A percentile compares a stretch with the other conserved stretches of the same genome.
Evolutionary conservation across 2,329 filamentous ascomycete species (phyloP).

Genomic region (Zymoseptoria brevis): DNA sequence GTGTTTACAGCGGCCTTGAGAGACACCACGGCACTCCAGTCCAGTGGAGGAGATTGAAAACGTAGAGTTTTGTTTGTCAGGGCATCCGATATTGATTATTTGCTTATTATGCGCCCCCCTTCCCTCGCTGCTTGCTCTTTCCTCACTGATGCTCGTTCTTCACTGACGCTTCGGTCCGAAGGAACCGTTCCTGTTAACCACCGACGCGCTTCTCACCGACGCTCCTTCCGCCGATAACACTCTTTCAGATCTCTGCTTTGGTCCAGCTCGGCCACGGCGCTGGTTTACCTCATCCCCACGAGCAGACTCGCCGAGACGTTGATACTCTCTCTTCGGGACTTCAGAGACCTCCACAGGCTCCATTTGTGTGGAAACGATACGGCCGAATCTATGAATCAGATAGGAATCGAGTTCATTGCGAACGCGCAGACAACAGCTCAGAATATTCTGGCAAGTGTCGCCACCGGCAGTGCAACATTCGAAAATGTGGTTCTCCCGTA

Average conservation of each 20-base stretch:
- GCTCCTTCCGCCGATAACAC: not conserved
- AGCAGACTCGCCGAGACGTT: not conserved
- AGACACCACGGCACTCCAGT: not conserved
- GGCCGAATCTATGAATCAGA: conserved; percentile 55
- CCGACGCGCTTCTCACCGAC: too few species aligned
- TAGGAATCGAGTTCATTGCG: conserved; percentile 54
- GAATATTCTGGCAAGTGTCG: conserved; percentile 52
- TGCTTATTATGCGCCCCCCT: not conserved
- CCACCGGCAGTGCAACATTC: conserved; percentile 45
- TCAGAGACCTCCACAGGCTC: conserved; percentile 63
- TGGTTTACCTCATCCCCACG: not conserved
- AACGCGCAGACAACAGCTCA: conserved; percentile 55
- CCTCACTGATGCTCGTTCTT: too few species aligned
- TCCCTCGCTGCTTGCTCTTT: not conserved
- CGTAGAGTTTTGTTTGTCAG: not conserved
- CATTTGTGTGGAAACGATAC: conserved; percentile 68
- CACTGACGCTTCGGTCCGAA: not conserved
- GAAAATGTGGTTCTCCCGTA: conserved; percentile 55
- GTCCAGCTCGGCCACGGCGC: not conserved
- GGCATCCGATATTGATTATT: not conserved
- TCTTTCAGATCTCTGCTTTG: not conserved
- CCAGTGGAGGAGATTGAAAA: too few species aligned
- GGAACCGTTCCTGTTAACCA: too few species aligned
- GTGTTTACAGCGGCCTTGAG: not conserved
- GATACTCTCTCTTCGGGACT: conserved; percentile 44